phyloP scores from a whole-genome alignment of 495 filamentous ascomycete genomes.

The Baudoinia panamericana region DNA sequence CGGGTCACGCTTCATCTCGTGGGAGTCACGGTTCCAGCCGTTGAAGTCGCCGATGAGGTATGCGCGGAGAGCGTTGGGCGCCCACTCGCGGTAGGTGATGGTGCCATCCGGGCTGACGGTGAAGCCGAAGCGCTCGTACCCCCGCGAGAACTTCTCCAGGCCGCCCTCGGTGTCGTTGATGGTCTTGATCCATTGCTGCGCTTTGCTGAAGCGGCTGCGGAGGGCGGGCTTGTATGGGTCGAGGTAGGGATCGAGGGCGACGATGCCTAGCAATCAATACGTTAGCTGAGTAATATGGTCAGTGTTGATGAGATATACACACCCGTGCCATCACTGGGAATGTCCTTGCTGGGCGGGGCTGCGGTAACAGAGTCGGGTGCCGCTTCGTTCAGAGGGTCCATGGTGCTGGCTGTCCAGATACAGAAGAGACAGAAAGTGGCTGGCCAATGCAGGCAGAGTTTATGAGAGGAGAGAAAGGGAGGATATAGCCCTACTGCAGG shows the following conservation, averaged over 20 bases:
- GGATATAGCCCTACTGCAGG: too few relatives aligned
- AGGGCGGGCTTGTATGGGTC: slow-evolving; percentile 69
- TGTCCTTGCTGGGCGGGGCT: slow-evolving; percentile 21
- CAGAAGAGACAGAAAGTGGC: not conserved
- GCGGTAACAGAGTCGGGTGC: slow-evolving; percentile 25
- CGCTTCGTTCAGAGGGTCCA: slow-evolving; percentile 25
- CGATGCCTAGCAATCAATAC: slow-evolving; percentile 48
- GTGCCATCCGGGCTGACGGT: slow-evolving; percentile 65
- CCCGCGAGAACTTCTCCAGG: slow-evolving; percentile 84
- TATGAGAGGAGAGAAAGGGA: too few relatives aligned
- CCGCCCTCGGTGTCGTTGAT: slow-evolving; percentile 78
- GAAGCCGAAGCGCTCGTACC: slow-evolving; percentile 75
- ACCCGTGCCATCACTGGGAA: slow-evolving; percentile 42
- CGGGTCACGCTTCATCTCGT: slow-evolving; percentile 69
- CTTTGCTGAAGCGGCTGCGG: slow-evolving; percentile 60
- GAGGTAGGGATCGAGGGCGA: slow-evolving; percentile 82
- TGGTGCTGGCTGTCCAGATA: too few relatives aligned
- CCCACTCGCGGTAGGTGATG: slow-evolving; percentile 92
- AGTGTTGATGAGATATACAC: slow-evolving; percentile 2
- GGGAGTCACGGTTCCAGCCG: slow-evolving; percentile 69
- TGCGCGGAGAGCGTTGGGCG: slow-evolving; percentile 71
- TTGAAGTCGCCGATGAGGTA: slow-evolving; percentile 96
- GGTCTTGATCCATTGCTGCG: slow-evolving; percentile 75
- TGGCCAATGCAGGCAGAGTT: not conserved
- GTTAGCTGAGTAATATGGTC: slow-evolving; percentile 13